Evolutionary conservation across 768 basidiomycete genomes (phyloP).

Genomic region (Serpula lacrymans): DNA sequence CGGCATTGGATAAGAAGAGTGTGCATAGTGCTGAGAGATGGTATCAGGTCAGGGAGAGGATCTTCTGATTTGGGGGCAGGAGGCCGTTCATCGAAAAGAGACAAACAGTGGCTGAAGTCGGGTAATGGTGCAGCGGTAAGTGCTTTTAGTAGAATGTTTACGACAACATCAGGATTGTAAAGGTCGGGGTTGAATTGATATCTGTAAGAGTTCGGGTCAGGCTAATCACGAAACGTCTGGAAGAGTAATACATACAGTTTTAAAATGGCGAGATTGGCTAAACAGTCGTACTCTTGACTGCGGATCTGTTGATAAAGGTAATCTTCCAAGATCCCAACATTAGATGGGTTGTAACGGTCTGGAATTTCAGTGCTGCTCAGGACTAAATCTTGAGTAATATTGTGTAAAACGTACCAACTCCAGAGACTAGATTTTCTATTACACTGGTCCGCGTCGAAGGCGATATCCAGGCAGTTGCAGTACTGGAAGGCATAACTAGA

Average conservation of each 20-base stretch:
- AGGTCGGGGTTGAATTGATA: slow-evolving; percentile 96
- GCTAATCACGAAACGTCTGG: slow-evolving; percentile 1
- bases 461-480: slow-evolving; percentile 62
- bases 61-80: slow-evolving; percentile 60
- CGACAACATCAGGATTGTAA: slow-evolving; percentile 88
- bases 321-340: slow-evolving; percentile 90
- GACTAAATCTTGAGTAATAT: background rate
- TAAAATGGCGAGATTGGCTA: slow-evolving; percentile 92
- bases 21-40: slow-evolving; percentile 63
- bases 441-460: slow-evolving; percentile 80
- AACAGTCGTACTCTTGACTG: slow-evolving; percentile 87
- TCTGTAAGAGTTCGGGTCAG: slow-evolving; percentile 34
- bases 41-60: slow-evolving; percentile 69
- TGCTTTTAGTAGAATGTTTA: slow-evolving; percentile 93
- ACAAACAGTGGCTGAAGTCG: slow-evolving; percentile 93
- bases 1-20: slow-evolving; percentile 77
- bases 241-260: slow-evolving; percentile 62
- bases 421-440: slow-evolving; percentile 89
- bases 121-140: slow-evolving; percentile 81
- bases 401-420: slow-evolving; percentile 63
- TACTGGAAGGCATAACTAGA: slow-evolving; percentile 8
- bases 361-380: slow-evolving; percentile 2
- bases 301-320: slow-evolving; percentile 94
- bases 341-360: slow-evolving; percentile 98
- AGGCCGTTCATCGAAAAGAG: slow-evolving; percentile 79